Conservation (phyloP, 1,139 yeast species). For the Taphrina communis region DNA sequence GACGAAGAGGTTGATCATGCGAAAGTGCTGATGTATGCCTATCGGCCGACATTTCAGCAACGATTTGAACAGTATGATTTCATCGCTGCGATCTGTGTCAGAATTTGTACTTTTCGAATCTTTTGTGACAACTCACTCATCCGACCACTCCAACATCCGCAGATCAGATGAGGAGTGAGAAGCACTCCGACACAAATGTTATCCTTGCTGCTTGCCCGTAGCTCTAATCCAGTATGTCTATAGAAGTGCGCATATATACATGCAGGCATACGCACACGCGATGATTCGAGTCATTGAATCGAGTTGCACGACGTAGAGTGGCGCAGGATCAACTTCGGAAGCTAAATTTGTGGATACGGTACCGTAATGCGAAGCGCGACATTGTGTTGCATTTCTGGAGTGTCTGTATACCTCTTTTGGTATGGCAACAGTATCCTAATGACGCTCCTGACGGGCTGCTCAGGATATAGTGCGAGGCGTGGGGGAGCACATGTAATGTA, state of each 20-base stretch:
- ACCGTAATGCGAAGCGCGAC: neutral
- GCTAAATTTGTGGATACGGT: conserved; percentile 4
- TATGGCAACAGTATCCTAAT: neutral
- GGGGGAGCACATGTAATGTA: too few relatives aligned
- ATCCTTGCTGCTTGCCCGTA: too few relatives aligned
- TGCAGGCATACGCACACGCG: too few relatives aligned
- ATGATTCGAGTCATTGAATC: neutral
- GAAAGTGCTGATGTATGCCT: conserved; percentile 34
- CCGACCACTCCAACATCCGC: conserved; percentile 23
- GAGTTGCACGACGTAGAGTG: conserved; percentile 1
- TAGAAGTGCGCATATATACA: too few relatives aligned
- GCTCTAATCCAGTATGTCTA: too few relatives aligned
- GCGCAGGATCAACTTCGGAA: conserved; percentile 9
- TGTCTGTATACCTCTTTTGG: neutral
- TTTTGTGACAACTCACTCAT: conserved; percentile 10
- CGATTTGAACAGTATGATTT: conserved; percentile 23
- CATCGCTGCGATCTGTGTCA: conserved; percentile 21
- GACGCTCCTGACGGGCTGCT: too few relatives aligned
- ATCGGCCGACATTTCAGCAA: conserved; percentile 31
- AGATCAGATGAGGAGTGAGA: neutral
- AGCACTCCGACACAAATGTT: too few relatives aligned
- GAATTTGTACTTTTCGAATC: neutral
- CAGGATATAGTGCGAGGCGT: too few relatives aligned
- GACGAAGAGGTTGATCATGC: conserved; percentile 33
- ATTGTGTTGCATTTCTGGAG: neutral